Conservation (phyloP, 1,139 yeast genomes). For the Lodderomyces metapsilosis region DNA sequence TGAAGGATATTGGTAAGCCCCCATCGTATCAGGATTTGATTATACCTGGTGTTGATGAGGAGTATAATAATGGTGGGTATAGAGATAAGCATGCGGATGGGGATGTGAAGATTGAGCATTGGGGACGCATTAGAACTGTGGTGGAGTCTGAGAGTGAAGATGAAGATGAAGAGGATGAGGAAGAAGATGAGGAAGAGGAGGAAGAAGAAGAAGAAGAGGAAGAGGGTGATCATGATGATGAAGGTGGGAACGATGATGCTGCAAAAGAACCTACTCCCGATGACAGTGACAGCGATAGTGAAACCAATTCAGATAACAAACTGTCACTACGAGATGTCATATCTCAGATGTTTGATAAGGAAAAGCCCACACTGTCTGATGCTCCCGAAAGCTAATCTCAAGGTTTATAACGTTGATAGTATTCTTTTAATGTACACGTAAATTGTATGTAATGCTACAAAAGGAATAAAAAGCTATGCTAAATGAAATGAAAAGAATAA, state of each 20-base stretch:
- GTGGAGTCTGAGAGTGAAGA: slow-evolving; percentile 38
- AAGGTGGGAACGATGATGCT: slow-evolving; percentile 8
- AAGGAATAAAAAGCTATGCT: background rate
- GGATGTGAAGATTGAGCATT: slow-evolving; percentile 22
- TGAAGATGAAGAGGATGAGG: slow-evolving; percentile 26
- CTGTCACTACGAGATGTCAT: slow-evolving; percentile 4
- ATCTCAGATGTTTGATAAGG: slow-evolving; percentile 2
- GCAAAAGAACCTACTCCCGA: slow-evolving; percentile 20
- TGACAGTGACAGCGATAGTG: slow-evolving; percentile 14
- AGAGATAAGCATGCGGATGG: slow-evolving; percentile 18
- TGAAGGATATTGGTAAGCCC: slow-evolving; percentile 78
- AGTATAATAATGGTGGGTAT: slow-evolving; percentile 41
- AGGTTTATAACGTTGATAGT: background rate
- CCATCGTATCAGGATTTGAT: slow-evolving; percentile 72
- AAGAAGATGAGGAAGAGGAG: slow-evolving; percentile 19
- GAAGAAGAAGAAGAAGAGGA: slow-evolving; percentile 16
- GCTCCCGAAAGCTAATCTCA: no score
- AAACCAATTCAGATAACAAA: slow-evolving; percentile 7
- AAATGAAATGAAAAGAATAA: background rate
- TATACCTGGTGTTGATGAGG: slow-evolving; percentile 53
- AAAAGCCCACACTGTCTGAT: slow-evolving; percentile 2
- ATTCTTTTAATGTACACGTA: background rate
- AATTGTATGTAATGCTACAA: background rate
- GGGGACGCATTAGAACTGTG: slow-evolving; percentile 42
- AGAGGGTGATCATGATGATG: slow-evolving; percentile 13